Conservation (phyloP, 495 filamentous ascomycete species). For the Pseudevernia furfuracea region DNA sequence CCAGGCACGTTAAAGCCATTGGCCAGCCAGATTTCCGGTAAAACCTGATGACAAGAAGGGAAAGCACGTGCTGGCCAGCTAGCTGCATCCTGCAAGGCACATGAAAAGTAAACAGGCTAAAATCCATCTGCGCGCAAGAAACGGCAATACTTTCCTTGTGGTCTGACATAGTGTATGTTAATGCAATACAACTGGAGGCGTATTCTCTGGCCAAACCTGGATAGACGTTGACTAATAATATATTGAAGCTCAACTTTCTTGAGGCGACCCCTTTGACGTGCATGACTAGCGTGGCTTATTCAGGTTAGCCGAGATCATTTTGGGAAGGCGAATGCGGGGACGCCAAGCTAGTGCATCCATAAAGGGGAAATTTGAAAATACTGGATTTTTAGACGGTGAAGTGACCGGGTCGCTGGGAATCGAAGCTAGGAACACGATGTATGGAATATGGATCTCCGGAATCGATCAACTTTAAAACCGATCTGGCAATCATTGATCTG, state of each 20-base stretch:
- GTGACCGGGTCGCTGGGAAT: neutral
- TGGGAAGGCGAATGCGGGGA: neutral
- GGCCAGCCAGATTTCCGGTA: neutral
- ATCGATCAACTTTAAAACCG: too few species aligned
- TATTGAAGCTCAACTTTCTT: neutral
- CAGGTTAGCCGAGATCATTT: neutral
- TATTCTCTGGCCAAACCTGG: neutral
- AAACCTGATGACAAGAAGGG: neutral
- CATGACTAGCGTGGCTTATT: neutral
- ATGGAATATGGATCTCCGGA: neutral
- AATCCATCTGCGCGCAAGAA: neutral
- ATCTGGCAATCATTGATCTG: too few species aligned
- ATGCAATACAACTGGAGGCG: neutral
- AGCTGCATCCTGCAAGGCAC: slow-evolving; percentile 2
- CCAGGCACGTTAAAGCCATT: neutral
- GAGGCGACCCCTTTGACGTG: neutral
- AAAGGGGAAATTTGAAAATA: neutral
- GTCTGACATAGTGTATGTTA: neutral
- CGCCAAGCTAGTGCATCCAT: neutral
- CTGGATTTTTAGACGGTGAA: neutral
- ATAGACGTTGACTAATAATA: neutral
- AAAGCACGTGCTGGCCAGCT: neutral
- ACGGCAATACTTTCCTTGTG: neutral
- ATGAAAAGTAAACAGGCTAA: neutral
- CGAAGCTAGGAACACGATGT: neutral